These are phyloP conservation scores for Dendrobium chrysotoxum DNA, from an alignment of 106 monocot species.

Conservation along the genomic window DNA sequence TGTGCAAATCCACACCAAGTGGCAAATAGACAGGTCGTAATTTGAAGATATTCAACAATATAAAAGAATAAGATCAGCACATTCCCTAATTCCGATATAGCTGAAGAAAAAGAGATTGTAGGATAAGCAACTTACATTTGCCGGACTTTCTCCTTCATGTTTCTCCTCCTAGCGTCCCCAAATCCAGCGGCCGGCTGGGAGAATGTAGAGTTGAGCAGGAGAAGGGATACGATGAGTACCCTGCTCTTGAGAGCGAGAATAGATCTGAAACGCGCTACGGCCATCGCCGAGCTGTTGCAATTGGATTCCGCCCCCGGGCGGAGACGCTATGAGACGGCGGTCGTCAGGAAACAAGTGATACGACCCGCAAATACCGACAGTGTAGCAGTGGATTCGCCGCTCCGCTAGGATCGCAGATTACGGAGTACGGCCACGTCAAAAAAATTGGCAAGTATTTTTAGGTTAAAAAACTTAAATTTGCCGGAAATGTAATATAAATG, in stretches of 20 bases:
- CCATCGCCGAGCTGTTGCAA: not conserved
- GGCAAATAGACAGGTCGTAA: too few species aligned
- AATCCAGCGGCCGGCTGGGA: not conserved
- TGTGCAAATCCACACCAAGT: too few species aligned
- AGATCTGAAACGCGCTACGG: not conserved
- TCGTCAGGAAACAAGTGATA: not conserved
- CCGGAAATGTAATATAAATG: too few species aligned
- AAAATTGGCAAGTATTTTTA: too few species aligned
- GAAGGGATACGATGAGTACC: not conserved
- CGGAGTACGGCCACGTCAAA: too few species aligned
- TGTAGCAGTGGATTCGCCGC: not conserved
- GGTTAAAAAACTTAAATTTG: too few species aligned
- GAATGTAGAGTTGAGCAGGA: not conserved
- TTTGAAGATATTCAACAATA: too few species aligned
- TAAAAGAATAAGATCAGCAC: not conserved
- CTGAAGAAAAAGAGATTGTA: not conserved
- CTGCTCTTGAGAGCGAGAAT: not conserved
- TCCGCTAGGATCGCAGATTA: too few species aligned
- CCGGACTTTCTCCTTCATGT: slow-evolving; percentile 10
- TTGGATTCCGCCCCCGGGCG: not conserved
- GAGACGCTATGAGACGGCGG: not conserved
- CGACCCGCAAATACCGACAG: not conserved
- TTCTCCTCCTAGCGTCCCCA: slow-evolving; percentile 6
- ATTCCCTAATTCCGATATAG: not conserved
- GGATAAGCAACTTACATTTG: not conserved